phyloP scores from a whole-genome alignment of 306 rosid genomes.

The Citrullus mucosospermus region DNA sequence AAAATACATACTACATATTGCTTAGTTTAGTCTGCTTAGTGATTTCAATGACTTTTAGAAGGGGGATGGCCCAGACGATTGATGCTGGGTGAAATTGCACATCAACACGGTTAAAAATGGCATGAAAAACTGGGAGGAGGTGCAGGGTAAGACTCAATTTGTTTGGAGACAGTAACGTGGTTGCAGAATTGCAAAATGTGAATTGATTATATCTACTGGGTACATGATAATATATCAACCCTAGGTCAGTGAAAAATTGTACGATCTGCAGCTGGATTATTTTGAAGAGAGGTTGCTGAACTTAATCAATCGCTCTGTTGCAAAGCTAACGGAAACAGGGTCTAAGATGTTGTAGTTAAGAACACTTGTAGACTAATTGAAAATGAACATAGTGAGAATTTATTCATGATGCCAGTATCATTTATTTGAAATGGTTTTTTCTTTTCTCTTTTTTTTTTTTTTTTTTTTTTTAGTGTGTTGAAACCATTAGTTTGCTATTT shows the following conservation, averaged over 20 bases:
- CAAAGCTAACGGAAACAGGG: not conserved
- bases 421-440: not conserved
- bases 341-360: not conserved
- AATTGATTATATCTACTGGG: not conserved
- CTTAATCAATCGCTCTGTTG: not conserved
- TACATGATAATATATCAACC: not conserved
- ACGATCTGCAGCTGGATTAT: not conserved
- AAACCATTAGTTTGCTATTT: conserved; percentile 1
- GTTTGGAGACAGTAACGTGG: not conserved
- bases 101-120: not conserved
- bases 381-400: not conserved
- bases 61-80: not conserved
- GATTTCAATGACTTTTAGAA: not conserved
- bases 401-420: not conserved
- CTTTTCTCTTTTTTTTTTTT: no score
- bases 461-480: not conserved
- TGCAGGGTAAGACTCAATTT: not conserved
- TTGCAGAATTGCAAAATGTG: not conserved
- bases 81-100: not conserved
- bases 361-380: not conserved
- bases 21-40: not conserved
- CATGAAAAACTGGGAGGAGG: not conserved
- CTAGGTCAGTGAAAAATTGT: not conserved
- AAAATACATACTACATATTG: not conserved
- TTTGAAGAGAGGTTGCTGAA: not conserved